Evolutionary conservation across 257 asterid genomes (phyloP), one percentile per base, ranked within the genome.

Genomic region (Capsicum chinense): DNA sequence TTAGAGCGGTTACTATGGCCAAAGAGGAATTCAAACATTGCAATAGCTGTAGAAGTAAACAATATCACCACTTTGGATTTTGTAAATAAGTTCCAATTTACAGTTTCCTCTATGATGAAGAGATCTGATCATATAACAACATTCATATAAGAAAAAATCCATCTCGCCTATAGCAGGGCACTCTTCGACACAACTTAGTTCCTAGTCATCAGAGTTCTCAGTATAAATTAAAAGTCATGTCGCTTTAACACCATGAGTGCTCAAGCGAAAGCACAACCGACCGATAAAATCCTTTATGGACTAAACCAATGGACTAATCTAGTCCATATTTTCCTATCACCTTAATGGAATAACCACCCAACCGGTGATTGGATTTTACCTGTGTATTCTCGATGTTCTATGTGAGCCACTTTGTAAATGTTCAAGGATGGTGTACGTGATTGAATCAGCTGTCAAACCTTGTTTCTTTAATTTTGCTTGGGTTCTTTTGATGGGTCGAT

Each of bases 281-380:
- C 0, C 33, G 33, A 26, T 26, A 26, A 26, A 26, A 26, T 26
- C 33, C 33, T 26, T 26, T 26, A 26, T 26, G 33, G 33, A 26
- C 71, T 64, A 26, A 26, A 26, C 33, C 33, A 26, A 26, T 26
- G 33, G 33, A 26, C 44, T 21, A 63, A 19, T 21, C 42, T 10
- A n/a, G 21, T 16, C 17, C 14, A 5, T 83, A 19, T 21, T 21
- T 6, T 39, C 63, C 12, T 83, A 69, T 91, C 95, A 93, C 87
- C 97, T 88, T 54, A 95, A 89, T 15, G 98, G 99, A 89, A 97
- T 94, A 71, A 95, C 96, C 79, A 95, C 91, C 99, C 98, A 95
- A 82, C 99, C 98, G 12, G 97, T 94, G 56, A 94, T 91, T 4
- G 98, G 98, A 86, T 86, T 91, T 88, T 95, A 89, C 87, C 90